Conservation (phyloP, 2,329 filamentous ascomycete species). For the Neurospora sp. region DNA sequence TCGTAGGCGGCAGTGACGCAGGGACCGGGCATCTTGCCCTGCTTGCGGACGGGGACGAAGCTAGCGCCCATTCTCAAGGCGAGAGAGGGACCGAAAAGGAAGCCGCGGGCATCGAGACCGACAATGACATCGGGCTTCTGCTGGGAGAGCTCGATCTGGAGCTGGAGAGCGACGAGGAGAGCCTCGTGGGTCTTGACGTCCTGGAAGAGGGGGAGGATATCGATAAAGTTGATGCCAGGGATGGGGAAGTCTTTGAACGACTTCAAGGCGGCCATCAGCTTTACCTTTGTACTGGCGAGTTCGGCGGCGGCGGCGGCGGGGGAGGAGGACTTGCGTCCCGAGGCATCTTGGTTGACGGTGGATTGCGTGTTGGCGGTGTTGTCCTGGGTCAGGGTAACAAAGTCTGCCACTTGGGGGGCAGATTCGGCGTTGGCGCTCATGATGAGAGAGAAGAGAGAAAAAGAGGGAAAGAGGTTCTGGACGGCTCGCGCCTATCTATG, state of each 20-base stretch:
- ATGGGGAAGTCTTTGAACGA: constrained; percentile 88
- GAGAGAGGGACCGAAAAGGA: constrained; percentile 85
- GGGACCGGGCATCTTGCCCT: constrained; percentile 88
- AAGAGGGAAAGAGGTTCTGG: constrained; percentile 20
- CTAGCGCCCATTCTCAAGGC: constrained; percentile 72
- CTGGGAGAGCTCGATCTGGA: constrained; percentile 52
- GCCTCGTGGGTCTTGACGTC: constrained; percentile 61
- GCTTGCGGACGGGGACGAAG: constrained; percentile 90
- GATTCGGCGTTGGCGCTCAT: constrained; percentile 24
- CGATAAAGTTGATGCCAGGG: constrained; percentile 89
- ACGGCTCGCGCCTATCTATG: constrained; percentile 7
- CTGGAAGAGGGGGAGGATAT: constrained; percentile 94
- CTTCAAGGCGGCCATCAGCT: constrained; percentile 62
- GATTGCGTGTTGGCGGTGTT: constrained; percentile 20
- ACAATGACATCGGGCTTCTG: constrained; percentile 79
- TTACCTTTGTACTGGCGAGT: constrained; percentile 61
- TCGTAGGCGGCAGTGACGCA: constrained; percentile 77
- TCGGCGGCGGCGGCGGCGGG: constrained; percentile 50
- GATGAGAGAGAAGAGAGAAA: constrained; percentile 23
- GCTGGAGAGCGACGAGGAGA: constrained; percentile 74
- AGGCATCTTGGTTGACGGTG: constrained; percentile 38
- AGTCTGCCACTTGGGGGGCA: constrained; percentile 20
- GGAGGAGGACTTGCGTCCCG: constrained; percentile 54
- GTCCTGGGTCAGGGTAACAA: constrained; percentile 9
- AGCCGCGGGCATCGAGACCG: constrained; percentile 87